Percentiles rank a stretch among this genome's conserved stretches.
These are phyloP conservation scores for Ganoderma multipileum DNA, from an alignment of 1,284 basidiomycete species.

Conservation along the genomic window DNA sequence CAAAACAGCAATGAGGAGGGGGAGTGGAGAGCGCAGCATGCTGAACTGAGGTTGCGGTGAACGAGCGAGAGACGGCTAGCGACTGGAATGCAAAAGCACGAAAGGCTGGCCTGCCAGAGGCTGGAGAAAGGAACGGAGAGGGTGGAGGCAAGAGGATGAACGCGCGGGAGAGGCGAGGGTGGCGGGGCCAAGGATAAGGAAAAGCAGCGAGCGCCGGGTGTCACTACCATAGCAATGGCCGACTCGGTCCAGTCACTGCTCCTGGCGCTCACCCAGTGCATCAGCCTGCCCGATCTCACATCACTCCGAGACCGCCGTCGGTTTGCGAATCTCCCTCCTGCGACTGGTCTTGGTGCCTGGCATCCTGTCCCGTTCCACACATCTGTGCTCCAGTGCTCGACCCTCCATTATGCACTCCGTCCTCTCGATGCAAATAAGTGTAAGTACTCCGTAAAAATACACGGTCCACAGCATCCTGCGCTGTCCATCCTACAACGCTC, in stretches of 20 bases:
- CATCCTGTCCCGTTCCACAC: background rate
- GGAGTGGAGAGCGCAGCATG: slow-evolving; percentile 24
- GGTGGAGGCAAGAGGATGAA: slow-evolving; percentile 6
- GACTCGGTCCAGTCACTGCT: background rate
- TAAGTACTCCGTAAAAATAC: slow-evolving; percentile 16
- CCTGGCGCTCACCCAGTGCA: background rate
- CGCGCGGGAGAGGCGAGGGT: slow-evolving; percentile 1
- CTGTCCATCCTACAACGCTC: slow-evolving; percentile 4
- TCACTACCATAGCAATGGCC: slow-evolving; percentile 27
- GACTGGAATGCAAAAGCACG: slow-evolving; percentile 17
- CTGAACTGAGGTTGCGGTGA: background rate
- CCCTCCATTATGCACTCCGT: background rate
- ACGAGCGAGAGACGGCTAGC: slow-evolving; percentile 12
- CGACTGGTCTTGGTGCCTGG: slow-evolving; percentile 8
- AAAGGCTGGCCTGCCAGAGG: slow-evolving; percentile 30
- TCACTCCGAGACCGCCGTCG: slow-evolving; percentile 15
- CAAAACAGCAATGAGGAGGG: slow-evolving; percentile 28
- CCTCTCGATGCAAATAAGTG: slow-evolving; percentile 9
- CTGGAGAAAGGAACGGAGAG: slow-evolving; percentile 13
- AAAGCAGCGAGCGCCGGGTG: background rate
- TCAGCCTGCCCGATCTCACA: slow-evolving; percentile 12
- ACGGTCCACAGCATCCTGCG: slow-evolving; percentile 6
- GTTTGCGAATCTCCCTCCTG: slow-evolving; percentile 3
- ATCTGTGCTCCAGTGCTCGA: background rate
- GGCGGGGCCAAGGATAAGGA: slow-evolving; percentile 5